Percentiles rank a stretch among this genome's conserved stretches.
phyloP scores from a whole-genome alignment of 495 filamentous ascomycete genomes.

The Aspergillus baeticus region DNA sequence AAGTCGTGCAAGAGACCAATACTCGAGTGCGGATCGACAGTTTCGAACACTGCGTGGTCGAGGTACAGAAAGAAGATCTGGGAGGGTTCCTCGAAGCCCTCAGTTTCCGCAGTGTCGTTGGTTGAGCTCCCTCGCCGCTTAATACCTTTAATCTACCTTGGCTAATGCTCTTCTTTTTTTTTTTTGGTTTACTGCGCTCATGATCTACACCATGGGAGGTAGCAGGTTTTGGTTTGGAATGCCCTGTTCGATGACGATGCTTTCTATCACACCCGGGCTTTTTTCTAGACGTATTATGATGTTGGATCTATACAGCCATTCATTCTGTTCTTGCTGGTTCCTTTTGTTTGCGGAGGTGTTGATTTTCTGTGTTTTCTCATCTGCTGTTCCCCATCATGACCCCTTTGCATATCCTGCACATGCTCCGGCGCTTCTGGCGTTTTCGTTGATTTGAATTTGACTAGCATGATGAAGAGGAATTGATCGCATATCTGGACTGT shows the following conservation, averaged over 20 bases:
- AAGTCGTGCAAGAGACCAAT: slow-evolving; percentile 88
- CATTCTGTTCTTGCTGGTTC: slow-evolving; percentile 15
- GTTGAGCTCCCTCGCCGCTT: slow-evolving; percentile 44
- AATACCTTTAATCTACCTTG: neutral
- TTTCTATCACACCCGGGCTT: slow-evolving; percentile 3
- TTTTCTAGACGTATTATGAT: slow-evolving; percentile 22
- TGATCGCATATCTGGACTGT: neutral
- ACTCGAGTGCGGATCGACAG: slow-evolving; percentile 89
- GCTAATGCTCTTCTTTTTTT: slow-evolving; percentile 8
- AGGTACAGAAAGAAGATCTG: slow-evolving; percentile 94
- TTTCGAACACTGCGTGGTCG: slow-evolving; percentile 96
- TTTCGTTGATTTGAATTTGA: slow-evolving; percentile 13
- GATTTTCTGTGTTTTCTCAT: slow-evolving; percentile 1
- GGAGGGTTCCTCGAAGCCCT: slow-evolving; percentile 86
- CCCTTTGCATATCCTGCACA: slow-evolving; percentile 19
- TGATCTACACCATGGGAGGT: slow-evolving; percentile 3
- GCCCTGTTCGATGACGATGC: slow-evolving; percentile 10
- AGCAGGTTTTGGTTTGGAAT: slow-evolving; percentile 13
- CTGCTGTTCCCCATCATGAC: slow-evolving; percentile 11
- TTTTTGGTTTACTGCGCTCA: slow-evolving; percentile 1
- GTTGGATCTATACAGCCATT: slow-evolving; percentile 17
- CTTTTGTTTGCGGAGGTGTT: slow-evolving; percentile 13
- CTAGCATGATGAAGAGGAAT: slow-evolving; percentile 11
- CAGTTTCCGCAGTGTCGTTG: slow-evolving; percentile 89
- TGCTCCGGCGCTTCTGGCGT: slow-evolving; percentile 27